A percentile compares a stretch with the other conserved stretches of the same genome.
phyloP scores from a whole-genome alignment of 352 stramenopile genomes.

The Pythium myriotylum region DNA sequence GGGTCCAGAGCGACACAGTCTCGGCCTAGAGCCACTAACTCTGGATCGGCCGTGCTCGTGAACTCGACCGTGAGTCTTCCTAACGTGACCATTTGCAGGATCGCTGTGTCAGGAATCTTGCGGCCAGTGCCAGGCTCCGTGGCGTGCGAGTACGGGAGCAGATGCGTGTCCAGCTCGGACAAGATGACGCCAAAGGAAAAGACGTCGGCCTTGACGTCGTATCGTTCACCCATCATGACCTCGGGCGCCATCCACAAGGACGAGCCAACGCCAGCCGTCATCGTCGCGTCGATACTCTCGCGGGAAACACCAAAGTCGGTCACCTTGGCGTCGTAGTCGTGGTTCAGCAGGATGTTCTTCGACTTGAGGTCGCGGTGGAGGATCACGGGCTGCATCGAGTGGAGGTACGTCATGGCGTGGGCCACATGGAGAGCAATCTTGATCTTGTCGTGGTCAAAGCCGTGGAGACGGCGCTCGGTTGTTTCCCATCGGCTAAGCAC shows the following conservation, averaged over 20 bases:
- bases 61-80: slow-evolving; percentile 37
- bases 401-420: slow-evolving; percentile 21
- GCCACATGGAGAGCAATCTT: slow-evolving; percentile 38
- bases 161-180: slow-evolving; percentile 36
- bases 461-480: slow-evolving; percentile 12
- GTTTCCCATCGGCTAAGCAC: slow-evolving; percentile 28
- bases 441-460: slow-evolving; percentile 43
- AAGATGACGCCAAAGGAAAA: slow-evolving; percentile 89
- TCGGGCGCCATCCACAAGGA: slow-evolving; percentile 32
- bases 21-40: slow-evolving; percentile 7
- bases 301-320: slow-evolving; percentile 44
- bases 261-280: slow-evolving; percentile 24
- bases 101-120: slow-evolving; percentile 11
- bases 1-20: slow-evolving; percentile 17
- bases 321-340: slow-evolving; percentile 33
- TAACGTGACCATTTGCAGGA: slow-evolving; percentile 38
- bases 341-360: slow-evolving; percentile 17
- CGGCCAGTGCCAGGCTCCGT: slow-evolving; percentile 9
- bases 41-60: slow-evolving; percentile 25
- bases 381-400: slow-evolving; percentile 15
- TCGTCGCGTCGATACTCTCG: slow-evolving; percentile 23
- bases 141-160: slow-evolving; percentile 34
- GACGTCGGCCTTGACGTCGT: slow-evolving; percentile 59
- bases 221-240: slow-evolving; percentile 41
- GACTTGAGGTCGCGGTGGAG: slow-evolving; percentile 29